A percentile compares a stretch with the other conserved stretches of the same genome.
These are phyloP conservation scores for Crepidotus variabilis DNA, from an alignment of 768 basidiomycete genomes.

Conservation along the genomic window DNA sequence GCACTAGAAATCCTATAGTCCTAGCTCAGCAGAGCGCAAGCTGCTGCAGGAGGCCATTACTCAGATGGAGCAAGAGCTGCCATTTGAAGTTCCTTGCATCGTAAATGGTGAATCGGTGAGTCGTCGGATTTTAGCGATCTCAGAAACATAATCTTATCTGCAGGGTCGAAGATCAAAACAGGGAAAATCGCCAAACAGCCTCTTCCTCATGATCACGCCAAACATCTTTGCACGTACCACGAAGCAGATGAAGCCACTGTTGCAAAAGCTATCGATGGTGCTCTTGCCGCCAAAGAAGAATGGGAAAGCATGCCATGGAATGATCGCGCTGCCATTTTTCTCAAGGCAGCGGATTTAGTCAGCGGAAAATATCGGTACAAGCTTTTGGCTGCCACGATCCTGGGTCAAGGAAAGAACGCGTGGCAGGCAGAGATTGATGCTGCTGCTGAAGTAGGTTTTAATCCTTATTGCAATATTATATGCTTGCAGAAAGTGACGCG, in stretches of 20 bases:
- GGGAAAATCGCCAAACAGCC: slow-evolving; percentile 75
- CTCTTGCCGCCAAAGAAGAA: slow-evolving; percentile 77
- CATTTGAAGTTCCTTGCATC: slow-evolving; percentile 91
- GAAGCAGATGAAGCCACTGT: slow-evolving; percentile 81
- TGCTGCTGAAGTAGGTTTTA: slow-evolving; percentile 76
- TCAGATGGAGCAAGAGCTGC: slow-evolving; percentile 79
- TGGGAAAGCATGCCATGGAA: slow-evolving; percentile 98
- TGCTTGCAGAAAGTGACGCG: too few relatives aligned
- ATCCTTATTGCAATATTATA: too few relatives aligned
- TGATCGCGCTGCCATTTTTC: slow-evolving; percentile 96
- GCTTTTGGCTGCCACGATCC: slow-evolving; percentile 93
- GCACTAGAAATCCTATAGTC: slow-evolving; percentile 67
- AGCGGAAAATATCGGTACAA: slow-evolving; percentile 95
- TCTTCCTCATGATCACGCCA: slow-evolving; percentile 84
- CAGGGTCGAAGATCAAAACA: slow-evolving; percentile 61
- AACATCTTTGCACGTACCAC: slow-evolving; percentile 80
- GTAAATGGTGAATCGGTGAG: slow-evolving; percentile 84
- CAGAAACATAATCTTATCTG: neutral
- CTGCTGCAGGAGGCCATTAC: slow-evolving; percentile 68
- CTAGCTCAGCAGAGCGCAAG: slow-evolving; percentile 73
- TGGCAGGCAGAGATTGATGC: slow-evolving; percentile 99
- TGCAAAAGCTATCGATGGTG: slow-evolving; percentile 77
- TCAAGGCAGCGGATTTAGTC: slow-evolving; percentile 95
- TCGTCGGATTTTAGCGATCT: slow-evolving; percentile 7
- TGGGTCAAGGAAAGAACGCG: slow-evolving; percentile 97